Evolutionary conservation across 345 rosid genomes (phyloP).

Genomic region (Theobroma cacao): DNA sequence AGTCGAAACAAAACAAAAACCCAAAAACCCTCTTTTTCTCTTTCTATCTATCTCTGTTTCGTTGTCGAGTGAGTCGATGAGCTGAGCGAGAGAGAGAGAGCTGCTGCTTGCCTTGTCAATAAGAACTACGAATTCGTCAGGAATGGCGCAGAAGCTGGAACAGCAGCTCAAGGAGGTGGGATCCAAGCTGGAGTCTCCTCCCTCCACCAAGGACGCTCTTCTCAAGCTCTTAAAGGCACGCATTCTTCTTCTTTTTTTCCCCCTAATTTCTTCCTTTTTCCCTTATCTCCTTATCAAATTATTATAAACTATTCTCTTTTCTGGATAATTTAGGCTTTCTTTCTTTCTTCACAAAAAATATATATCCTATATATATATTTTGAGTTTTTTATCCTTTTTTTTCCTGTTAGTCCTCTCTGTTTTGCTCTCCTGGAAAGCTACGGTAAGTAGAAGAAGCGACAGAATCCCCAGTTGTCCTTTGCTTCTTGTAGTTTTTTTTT

Average conservation of each 20-base stretch:
- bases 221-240: constrained; percentile 80
- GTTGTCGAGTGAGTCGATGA: constrained; percentile 10
- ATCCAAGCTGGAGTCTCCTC: constrained; percentile 79
- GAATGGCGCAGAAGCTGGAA: constrained; percentile 68
- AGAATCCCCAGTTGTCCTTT: neutral
- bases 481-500: neutral
- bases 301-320: constrained; percentile 5
- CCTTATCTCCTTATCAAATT: neutral
- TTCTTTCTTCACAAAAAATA: neutral
- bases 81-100: neutral
- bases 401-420: neutral
- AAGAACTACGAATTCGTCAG: constrained; percentile 1
- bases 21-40: constrained; percentile 6
- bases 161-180: constrained; percentile 76
- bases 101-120: constrained; percentile 14
- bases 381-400: neutral
- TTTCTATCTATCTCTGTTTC: neutral
- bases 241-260: too few relatives aligned
- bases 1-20: neutral
- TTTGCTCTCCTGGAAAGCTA: neutral
- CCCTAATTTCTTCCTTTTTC: too few relatives aligned
- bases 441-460: neutral
- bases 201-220: constrained; percentile 69
- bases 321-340: constrained; percentile 21
- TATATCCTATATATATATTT: neutral